A percentile compares a stretch with the other conserved stretches of the same genome.
These are phyloP conservation scores for Pezicula rhizophila DNA, from an alignment of 2,329 filamentous ascomycete genomes.

Conservation along the genomic window DNA sequence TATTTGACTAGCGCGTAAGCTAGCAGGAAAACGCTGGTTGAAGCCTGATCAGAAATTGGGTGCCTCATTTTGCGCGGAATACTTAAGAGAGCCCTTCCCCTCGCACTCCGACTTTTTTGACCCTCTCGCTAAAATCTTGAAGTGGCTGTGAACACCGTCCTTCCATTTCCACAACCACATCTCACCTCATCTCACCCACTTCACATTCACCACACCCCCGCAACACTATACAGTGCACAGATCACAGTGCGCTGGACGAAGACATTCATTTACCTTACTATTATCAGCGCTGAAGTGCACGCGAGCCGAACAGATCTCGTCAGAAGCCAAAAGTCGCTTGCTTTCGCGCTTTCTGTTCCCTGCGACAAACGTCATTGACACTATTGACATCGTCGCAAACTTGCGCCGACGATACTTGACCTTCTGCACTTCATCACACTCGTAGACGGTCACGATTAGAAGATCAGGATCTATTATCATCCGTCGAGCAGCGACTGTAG, in stretches of 20 bases:
- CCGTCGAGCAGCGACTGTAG: constrained; percentile 46
- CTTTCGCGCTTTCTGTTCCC: background rate
- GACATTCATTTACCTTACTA: constrained; percentile 17
- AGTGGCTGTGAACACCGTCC: background rate
- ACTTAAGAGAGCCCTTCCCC: no score
- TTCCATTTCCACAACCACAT: constrained; percentile 2
- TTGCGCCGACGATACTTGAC: background rate
- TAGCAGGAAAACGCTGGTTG: no score
- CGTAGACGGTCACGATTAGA: constrained; percentile 17
- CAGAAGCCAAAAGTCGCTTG: no score
- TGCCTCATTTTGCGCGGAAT: no score
- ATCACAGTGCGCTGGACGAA: constrained; percentile 18
- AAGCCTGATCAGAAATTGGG: no score
- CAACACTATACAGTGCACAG: constrained; percentile 15
- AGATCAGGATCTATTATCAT: constrained; percentile 1
- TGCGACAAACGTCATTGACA: constrained; percentile 3
- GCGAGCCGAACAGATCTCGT: constrained; percentile 4
- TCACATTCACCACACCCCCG: constrained; percentile 4
- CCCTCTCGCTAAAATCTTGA: no score
- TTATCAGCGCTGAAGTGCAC: constrained; percentile 13
- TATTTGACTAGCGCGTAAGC: no score
- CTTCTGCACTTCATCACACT: constrained; percentile 6
- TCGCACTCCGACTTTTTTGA: no score
- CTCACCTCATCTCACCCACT: constrained; percentile 1
- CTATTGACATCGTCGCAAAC: constrained; percentile 1